Evolutionary conservation across 352 stramenopile genomes (phyloP).

Genomic region (Thalassiosira hispida): DNA sequence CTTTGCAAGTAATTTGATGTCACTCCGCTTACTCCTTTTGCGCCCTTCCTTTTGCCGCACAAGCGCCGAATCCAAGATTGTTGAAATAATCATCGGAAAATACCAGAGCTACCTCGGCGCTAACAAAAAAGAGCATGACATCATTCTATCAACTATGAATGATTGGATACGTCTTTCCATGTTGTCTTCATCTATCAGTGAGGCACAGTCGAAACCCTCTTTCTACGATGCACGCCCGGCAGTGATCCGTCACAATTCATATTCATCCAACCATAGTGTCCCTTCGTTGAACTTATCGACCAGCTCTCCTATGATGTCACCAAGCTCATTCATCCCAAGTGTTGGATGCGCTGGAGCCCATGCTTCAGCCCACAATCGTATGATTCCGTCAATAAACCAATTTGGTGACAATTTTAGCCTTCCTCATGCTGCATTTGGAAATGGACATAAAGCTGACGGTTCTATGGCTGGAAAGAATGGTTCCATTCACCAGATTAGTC

Average conservation of each 20-base stretch:
- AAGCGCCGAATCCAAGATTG: conserved; percentile 59
- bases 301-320: neutral
- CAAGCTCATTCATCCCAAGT: neutral
- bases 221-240: neutral
- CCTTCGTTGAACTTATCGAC: neutral
- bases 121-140: conserved; percentile 31
- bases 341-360: neutral
- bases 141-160: conserved; percentile 28
- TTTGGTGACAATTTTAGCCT: conserved; percentile 9
- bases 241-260: neutral
- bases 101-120: conserved; percentile 52
- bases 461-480: neutral
- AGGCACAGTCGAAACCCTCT: neutral
- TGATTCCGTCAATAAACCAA: conserved; percentile 1
- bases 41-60: conserved; percentile 54
- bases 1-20: conserved; percentile 49
- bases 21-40: conserved; percentile 66
- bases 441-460: neutral
- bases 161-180: conserved; percentile 34
- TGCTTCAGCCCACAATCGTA: neutral
- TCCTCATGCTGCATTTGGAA: neutral
- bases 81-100: conserved; percentile 70
- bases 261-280: neutral
- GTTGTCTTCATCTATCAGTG: neutral
- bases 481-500: neutral